Conservation (phyloP, 2,329 filamentous ascomycete genomes). For the Teratosphaeria zuluensis region DNA sequence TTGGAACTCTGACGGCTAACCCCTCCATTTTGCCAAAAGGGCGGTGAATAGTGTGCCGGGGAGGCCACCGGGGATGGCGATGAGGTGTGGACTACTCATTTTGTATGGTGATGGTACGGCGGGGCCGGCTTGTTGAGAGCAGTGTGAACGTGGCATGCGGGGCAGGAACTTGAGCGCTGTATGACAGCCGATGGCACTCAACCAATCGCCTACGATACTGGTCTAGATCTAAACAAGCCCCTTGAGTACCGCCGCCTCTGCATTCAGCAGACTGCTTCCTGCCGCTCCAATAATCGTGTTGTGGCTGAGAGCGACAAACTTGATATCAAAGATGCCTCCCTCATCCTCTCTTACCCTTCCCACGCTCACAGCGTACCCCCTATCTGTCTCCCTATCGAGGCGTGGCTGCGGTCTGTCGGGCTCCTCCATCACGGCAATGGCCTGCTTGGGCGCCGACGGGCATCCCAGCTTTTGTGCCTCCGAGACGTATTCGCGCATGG, state of each 20-base stretch:
- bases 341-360: conserved; percentile 79
- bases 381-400: conserved; percentile 73
- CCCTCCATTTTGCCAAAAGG: too few species aligned
- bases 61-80: too few species aligned
- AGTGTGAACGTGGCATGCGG: too few species aligned
- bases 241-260: conserved; percentile 84
- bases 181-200: too few species aligned
- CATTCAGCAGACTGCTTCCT: conserved; percentile 91
- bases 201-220: too few species aligned
- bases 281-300: conserved; percentile 89
- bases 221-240: conserved; percentile 64
- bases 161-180: too few species aligned
- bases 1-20: too few species aligned
- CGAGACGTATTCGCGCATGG: conserved; percentile 68
- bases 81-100: too few species aligned
- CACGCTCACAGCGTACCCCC: conserved; percentile 84
- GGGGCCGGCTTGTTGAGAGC: too few species aligned
- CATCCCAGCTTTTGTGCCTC: conserved; percentile 79
- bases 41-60: too few species aligned
- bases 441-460: conserved; percentile 69
- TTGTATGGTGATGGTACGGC: too few species aligned
- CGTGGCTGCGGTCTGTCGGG: conserved; percentile 83
- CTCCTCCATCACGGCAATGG: conserved; percentile 84
- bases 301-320: conserved; percentile 89
- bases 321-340: conserved; percentile 83